Base-by-base conservation (phyloP, 2,329 filamentous ascomycete species). In the Penicillium sp. region DNA sequence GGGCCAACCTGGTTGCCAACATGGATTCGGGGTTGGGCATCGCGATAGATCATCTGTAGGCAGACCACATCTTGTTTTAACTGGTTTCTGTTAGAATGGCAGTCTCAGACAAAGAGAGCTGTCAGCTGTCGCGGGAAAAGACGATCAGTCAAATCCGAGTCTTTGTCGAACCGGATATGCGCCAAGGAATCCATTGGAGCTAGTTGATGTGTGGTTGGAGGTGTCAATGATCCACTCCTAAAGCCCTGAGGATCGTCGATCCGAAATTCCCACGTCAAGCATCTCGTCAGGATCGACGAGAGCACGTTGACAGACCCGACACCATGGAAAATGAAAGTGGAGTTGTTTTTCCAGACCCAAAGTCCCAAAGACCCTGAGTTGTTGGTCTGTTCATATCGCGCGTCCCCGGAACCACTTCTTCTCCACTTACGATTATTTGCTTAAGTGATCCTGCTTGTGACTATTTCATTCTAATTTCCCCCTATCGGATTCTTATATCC, bases 101-200 rank as follows among this genome's bases (percentile, higher is more conserved):
- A 49, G n/a, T 19, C 24, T 24, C 14, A 45, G 27, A 53, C 39
- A 46, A 46, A 37, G 43, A 33, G 19, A 48, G 26, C 54, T 48
- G 56, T 52, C 53, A 50, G 49, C 50, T 58, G 58, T 60, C 54
- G 60, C 49, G 39, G 19, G 29, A 3, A 13, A 45, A 55, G 61
- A 53, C 61, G 62, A 65, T 64, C 60, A 47, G 55, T 63, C 62
- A 9, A 59, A 43, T 64, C 49, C 37, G 29, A 29, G 51, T 48
- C 55, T 60, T 60, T 58, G 55, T 60, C 49, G 49, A 48, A 24
- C 48, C 51, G 33, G 55, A 56, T 31, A 59, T 65, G 64, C 61
- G 61, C 64, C 64, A 62, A 66, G 61, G 46, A 21, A 59, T 55
- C 21, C 29, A 61, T 55, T 51, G 35, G 57, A 55, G 24, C 57